Conservation (phyloP, 2,329 filamentous ascomycete species). For the Botrytis galanthina region DNA sequence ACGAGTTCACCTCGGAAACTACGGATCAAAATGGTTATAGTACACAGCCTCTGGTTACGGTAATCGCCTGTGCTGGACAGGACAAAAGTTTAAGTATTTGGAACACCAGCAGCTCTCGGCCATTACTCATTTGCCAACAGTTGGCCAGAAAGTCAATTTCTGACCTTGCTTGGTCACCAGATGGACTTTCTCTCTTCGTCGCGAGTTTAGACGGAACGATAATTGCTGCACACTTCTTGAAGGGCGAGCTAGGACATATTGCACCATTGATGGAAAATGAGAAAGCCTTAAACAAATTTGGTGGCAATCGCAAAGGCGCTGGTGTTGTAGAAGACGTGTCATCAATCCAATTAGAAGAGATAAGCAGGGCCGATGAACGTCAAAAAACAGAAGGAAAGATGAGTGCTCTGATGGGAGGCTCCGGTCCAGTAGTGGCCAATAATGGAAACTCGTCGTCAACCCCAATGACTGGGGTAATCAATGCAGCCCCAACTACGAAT, state of each 20-base stretch:
- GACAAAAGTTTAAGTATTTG: conserved; percentile 96
- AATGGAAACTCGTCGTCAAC: conserved; percentile 34
- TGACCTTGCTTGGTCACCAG: conserved; percentile 89
- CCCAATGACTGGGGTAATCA: conserved; percentile 28
- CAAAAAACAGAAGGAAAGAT: conserved; percentile 90
- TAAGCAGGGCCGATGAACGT: conserved; percentile 86
- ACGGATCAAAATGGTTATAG: conserved; percentile 49
- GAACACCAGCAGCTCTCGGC: conserved; percentile 94
- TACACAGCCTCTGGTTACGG: conserved; percentile 66
- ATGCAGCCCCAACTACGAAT: conserved; percentile 28
- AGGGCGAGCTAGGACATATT: conserved; percentile 86
- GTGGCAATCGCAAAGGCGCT: conserved; percentile 80
- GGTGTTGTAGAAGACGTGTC: conserved; percentile 93
- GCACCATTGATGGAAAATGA: conserved; percentile 86
- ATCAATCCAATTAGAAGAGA: conserved; percentile 80
- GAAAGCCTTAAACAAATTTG: conserved; percentile 88
- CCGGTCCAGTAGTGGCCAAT: conserved; percentile 42
- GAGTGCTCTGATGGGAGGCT: conserved; percentile 97
- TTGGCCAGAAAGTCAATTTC: conserved; percentile 88
- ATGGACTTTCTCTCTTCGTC: conserved; percentile 82
- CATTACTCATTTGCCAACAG: conserved; percentile 86
- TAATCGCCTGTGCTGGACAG: conserved; percentile 94
- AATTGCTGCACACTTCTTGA: conserved; percentile 75
- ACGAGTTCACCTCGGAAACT: conserved; percentile 55
- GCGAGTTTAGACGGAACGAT: conserved; percentile 90